Percentiles rank a stretch among this genome's conserved stretches.
phyloP scores from a whole-genome alignment of 495 filamentous ascomycete genomes.

The Penicillium angulare region DNA sequence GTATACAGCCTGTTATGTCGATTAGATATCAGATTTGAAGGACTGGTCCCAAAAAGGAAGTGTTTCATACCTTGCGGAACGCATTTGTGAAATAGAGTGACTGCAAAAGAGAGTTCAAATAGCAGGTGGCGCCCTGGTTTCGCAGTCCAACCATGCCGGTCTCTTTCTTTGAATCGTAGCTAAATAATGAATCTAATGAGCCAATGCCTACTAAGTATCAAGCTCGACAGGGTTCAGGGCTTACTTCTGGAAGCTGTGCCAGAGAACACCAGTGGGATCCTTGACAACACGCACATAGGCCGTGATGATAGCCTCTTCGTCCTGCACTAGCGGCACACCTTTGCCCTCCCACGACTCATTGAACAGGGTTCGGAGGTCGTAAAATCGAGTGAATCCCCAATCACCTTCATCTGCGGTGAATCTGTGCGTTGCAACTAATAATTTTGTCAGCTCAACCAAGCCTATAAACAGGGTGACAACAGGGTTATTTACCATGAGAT shows the following conservation, averaged over 20 bases:
- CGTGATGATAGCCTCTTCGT: constrained; percentile 81
- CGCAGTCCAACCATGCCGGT: constrained; percentile 96
- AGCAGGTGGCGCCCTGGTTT: constrained; percentile 98
- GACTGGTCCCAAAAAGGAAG: background rate
- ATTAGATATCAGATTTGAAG: constrained; percentile 3
- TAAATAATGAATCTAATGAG: constrained; percentile 24
- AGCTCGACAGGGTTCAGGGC: too few relatives aligned
- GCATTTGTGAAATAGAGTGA: constrained; percentile 96
- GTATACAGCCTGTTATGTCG: constrained; percentile 75
- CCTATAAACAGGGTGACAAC: background rate
- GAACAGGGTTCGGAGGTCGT: constrained; percentile 81
- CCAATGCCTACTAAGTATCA: too few relatives aligned
- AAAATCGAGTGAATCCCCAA: constrained; percentile 96
- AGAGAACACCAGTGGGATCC: constrained; percentile 97
- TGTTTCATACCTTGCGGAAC: constrained; percentile 78
- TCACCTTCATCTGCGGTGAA: constrained; percentile 97
- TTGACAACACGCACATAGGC: constrained; percentile 93
- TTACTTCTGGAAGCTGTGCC: constrained; percentile 95
- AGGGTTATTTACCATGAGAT: constrained; percentile 54
- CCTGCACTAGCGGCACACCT: constrained; percentile 78
- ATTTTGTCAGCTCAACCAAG: constrained; percentile 17
- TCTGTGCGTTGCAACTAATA: constrained; percentile 70
- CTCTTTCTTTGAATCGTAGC: constrained; percentile 97
- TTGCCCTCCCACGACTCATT: constrained; percentile 64
- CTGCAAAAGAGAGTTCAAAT: constrained; percentile 95